phyloP scores from a whole-genome alignment of 306 rosid genomes.

The Quercus aquifolioides region DNA sequence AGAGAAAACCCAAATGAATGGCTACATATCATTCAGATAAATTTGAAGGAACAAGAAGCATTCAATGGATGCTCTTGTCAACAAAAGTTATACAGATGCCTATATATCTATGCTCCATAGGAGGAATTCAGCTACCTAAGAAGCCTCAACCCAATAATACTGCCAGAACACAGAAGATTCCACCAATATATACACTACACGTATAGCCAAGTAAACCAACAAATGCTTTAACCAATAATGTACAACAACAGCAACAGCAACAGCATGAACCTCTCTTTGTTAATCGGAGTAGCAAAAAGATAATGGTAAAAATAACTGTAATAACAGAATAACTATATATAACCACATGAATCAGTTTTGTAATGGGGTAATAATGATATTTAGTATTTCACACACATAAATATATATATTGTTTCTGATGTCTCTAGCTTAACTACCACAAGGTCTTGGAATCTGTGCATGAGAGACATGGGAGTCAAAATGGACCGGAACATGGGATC shows the following conservation, averaged over 20 bases:
- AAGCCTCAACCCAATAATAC: slow-evolving; percentile 16
- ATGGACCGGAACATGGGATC: slow-evolving; percentile 56
- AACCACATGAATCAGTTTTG: slow-evolving; percentile 29
- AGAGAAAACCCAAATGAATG: not conserved
- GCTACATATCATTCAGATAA: not conserved
- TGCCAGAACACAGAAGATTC: slow-evolving; percentile 44
- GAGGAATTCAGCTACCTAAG: slow-evolving; percentile 13
- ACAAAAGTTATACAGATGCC: not conserved
- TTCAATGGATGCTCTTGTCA: not conserved
- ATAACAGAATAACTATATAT: slow-evolving; percentile 61
- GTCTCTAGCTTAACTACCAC: slow-evolving; percentile 23
- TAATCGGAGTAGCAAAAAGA: slow-evolving; percentile 1
- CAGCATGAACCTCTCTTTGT: slow-evolving; percentile 35
- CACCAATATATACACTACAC: slow-evolving; percentile 9
- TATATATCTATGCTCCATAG: not conserved
- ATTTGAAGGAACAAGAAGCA: not conserved
- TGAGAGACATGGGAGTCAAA: slow-evolving; percentile 20
- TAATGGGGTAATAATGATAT: not conserved
- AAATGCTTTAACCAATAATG: slow-evolving; percentile 38
- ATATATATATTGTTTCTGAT: slow-evolving; percentile 20
- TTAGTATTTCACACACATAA: not conserved
- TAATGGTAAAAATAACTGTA: slow-evolving; percentile 48
- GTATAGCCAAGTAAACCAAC: slow-evolving; percentile 24
- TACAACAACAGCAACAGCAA: slow-evolving; percentile 22
- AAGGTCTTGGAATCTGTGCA: slow-evolving; percentile 59